Base-by-base conservation (phyloP, 1,284 basidiomycete species). In the Apiotrichum akiyoshidainum region DNA sequence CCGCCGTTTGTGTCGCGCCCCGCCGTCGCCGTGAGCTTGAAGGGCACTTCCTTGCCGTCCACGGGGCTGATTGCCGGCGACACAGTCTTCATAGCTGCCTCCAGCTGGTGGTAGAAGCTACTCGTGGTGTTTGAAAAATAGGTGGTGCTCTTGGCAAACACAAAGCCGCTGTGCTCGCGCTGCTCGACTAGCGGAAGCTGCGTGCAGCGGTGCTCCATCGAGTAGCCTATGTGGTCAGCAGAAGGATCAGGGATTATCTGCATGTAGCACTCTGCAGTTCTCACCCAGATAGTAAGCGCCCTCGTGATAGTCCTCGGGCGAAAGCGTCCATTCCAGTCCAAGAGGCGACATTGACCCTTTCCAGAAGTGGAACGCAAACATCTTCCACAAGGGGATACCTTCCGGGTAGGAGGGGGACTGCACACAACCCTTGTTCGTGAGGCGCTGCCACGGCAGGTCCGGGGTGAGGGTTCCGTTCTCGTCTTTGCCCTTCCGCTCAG, bases 141-240 rank as follows among this genome's bases (percentile, higher is more conserved):
- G 9, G 56, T 45, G 6, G 66, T 21, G 7, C 59, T 37, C 57
- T 80, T 80, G 21, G 72, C 74, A 26, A 77, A 62, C 13, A 78
- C 62, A 56, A 76, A 70, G 2, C 65, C 78, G 16, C 68, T 69
- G 49, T 74, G 67, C 17, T 68, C 55, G 13, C 75, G 69, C 39
- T 56, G 35, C 19, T 40, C 16, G 35, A 44, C 53, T 16, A 22
- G 13, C 3, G 55, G 54, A 1, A 14, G 19, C 2, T 16, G 19
- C 41, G 34, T 26, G 59, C 79, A 80, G 1, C 66, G 53, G 10
- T 59, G 56, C 55, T 79, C 76, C 58, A 79, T 66, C 44, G 71
- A 73, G 58, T 79, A 80, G 42, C 78, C 70, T 31, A 34, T 44
- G 40, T 31, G 22, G 57, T 54, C 41, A 34, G 54, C 40, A 21